phyloP scores from a whole-genome alignment of 192 early-diverging fungal genomes.

The Coemansia sp. region DNA sequence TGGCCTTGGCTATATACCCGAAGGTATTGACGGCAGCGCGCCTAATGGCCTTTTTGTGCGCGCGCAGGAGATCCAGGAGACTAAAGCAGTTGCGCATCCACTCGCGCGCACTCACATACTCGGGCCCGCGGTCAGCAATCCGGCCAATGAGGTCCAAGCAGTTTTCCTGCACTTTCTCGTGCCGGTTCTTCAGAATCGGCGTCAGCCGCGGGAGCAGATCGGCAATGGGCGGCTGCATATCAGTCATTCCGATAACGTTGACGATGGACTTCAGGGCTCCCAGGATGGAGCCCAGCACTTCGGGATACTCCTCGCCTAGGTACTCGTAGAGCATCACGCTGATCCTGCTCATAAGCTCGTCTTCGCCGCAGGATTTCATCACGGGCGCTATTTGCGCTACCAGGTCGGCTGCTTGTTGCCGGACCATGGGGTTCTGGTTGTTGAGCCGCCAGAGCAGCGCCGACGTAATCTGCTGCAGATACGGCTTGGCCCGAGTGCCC shows the following conservation, averaged over 20 bases:
- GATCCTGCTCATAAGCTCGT: slow-evolving; percentile 90
- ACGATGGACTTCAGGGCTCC: slow-evolving; percentile 92
- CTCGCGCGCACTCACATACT: slow-evolving; percentile 92
- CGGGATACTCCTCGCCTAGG: slow-evolving; percentile 98
- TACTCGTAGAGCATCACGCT: slow-evolving; percentile 96
- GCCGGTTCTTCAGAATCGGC: slow-evolving; percentile 97
- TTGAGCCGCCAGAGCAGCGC: slow-evolving; percentile 96
- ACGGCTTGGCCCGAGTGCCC: slow-evolving; percentile 85
- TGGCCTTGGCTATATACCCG: slow-evolving; percentile 98
- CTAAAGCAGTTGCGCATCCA: slow-evolving; percentile 99
- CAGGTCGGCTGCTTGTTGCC: slow-evolving; percentile 96
- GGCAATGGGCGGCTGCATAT: slow-evolving; percentile 98
- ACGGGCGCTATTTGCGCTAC: slow-evolving; percentile 92
- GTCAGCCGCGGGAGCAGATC: slow-evolving; percentile 94
- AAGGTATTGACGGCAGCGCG: slow-evolving; percentile 98
- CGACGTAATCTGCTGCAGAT: slow-evolving; percentile 89
- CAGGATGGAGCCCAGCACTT: slow-evolving; percentile 94
- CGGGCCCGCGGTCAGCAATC: slow-evolving; percentile 97
- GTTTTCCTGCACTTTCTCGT: slow-evolving; percentile 93
- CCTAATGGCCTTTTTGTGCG: slow-evolving; percentile 92
- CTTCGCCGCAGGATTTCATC: slow-evolving; percentile 92
- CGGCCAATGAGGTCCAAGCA: slow-evolving; percentile 95
- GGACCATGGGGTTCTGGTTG: slow-evolving; percentile 92
- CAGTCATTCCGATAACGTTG: slow-evolving; percentile 96
- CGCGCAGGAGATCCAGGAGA: slow-evolving; percentile 93